Base-by-base conservation (phyloP, 2,329 filamentous ascomycete genomes). In the Davidsoniella eucalypti region DNA sequence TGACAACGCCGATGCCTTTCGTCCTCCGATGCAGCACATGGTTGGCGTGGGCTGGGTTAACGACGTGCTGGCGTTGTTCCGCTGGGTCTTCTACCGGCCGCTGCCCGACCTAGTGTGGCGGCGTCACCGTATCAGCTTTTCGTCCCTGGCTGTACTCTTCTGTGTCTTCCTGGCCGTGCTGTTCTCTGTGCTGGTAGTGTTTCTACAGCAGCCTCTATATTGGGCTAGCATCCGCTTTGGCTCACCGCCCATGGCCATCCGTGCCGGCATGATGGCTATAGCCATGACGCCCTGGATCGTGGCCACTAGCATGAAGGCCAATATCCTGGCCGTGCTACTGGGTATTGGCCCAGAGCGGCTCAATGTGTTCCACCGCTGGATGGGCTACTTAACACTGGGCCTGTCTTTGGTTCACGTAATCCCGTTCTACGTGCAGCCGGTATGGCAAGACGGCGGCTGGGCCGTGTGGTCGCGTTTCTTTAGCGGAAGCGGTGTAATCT, bases 281-380 rank as follows among this genome's bases (percentile, higher is more conserved):
- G 85, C 90, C 10, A 76, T 94, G 72, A 82, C 92, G 43, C 90
- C 90, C 1, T 95, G 88, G 87, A 90, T 95, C 56, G 70, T 94
- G 47, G 86, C 82, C 16, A 79, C 92, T 9, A 87, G 84, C 61
- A 93, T 87, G 72, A 95, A 95, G 64, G 83, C 87, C 14, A 96
- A 95, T 60, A 61, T 94, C 29, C 74, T 96, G 50, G 82, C 84
- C 1, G 66, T 88, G 51, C 65, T 95, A 52, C 94, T 88, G 4
- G 90, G 90, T 12, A 90, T 96, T 56, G 86, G 87, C 2, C 88
- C 92, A 37, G 90, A 96, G 62, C 75, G 90, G 45, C 73, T 96
- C 47, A 95, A 94, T 57, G 88, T 95, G 29, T 74, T 95, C 53
- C 90, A 96, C 65, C 79, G 90, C 58, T 96, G 88, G 88, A 78